Conservation (phyloP, 1,284 basidiomycete genomes). For the Cutaneotrichosporon dermatis region DNA sequence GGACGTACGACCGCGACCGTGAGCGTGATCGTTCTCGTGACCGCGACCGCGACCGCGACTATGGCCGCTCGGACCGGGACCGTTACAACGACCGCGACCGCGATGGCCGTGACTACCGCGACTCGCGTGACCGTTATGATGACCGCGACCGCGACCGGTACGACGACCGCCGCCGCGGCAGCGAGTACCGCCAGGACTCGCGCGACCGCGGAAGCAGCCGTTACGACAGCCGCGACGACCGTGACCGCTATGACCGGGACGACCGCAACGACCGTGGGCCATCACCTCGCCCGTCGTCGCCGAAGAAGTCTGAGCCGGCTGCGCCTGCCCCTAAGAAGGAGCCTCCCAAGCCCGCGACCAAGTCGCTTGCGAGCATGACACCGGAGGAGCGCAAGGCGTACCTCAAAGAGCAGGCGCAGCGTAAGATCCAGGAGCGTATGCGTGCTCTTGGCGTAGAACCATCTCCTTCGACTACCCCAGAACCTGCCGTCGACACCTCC, state of each 20-base stretch:
- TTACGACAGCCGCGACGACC: conserved; percentile 32
- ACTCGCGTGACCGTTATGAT: conserved; percentile 31
- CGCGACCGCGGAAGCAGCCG: conserved; percentile 18
- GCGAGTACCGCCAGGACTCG: conserved; percentile 40
- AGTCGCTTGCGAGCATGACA: conserved; percentile 68
- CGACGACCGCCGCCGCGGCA: conserved; percentile 39
- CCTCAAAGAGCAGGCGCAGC: conserved; percentile 75
- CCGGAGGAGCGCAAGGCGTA: conserved; percentile 77
- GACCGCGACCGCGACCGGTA: conserved; percentile 19
- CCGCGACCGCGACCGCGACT: conserved; percentile 21
- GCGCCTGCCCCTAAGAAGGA: conserved; percentile 4
- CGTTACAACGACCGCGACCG: conserved; percentile 45
- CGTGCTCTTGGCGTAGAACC: conserved; percentile 73
- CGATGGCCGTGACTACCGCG: neutral
- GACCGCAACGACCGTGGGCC: conserved; percentile 1
- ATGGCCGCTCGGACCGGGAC: conserved; percentile 10
- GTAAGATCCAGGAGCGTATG: conserved; percentile 80
- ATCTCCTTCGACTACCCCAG: conserved; percentile 47
- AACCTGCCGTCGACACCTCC: conserved; percentile 60
- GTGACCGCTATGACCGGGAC: conserved; percentile 19
- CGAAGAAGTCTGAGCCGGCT: neutral
- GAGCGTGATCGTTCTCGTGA: conserved; percentile 45
- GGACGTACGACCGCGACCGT: conserved; percentile 49
- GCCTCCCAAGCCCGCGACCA: conserved; percentile 42
- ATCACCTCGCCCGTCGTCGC: neutral